Percentiles rank a stretch among this genome's conserved stretches.
These are phyloP conservation scores for Penicillium cosmopolitanum DNA, from an alignment of 495 filamentous ascomycete genomes.

Conservation along the genomic window DNA sequence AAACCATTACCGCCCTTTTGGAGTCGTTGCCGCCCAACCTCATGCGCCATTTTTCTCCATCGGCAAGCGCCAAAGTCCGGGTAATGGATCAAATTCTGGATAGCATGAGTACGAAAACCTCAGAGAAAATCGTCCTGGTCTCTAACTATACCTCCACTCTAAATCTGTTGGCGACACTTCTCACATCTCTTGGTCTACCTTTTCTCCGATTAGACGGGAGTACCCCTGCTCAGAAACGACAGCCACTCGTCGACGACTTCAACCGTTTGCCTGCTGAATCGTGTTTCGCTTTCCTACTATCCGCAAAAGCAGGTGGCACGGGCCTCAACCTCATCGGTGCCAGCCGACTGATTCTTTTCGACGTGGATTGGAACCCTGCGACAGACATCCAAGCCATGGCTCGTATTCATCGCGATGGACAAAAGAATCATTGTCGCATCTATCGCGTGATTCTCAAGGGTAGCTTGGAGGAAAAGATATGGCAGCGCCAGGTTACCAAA, in stretches of 20 bases:
- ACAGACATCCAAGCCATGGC: slow-evolving; percentile 88
- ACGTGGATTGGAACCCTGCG: slow-evolving; percentile 84
- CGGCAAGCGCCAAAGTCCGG: slow-evolving; percentile 70
- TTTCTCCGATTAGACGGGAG: slow-evolving; percentile 76
- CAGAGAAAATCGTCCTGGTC: slow-evolving; percentile 79
- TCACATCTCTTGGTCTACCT: slow-evolving; percentile 63
- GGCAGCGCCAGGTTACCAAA: slow-evolving; percentile 80
- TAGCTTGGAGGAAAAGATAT: slow-evolving; percentile 82
- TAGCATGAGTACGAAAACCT: slow-evolving; percentile 60
- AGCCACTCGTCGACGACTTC: slow-evolving; percentile 77
- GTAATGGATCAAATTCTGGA: slow-evolving; percentile 72
- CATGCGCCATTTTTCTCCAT: slow-evolving; percentile 58
- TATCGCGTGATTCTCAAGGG: slow-evolving; percentile 76
- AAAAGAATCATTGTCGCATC: slow-evolving; percentile 70
- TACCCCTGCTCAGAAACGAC: slow-evolving; percentile 69
- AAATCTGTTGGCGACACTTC: slow-evolving; percentile 66
- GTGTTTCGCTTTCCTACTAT: slow-evolving; percentile 77
- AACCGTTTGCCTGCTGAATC: slow-evolving; percentile 60
- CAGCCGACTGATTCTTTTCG: slow-evolving; percentile 75
- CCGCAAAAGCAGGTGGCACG: slow-evolving; percentile 75
- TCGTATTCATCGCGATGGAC: slow-evolving; percentile 78
- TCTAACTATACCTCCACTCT: slow-evolving; percentile 83
- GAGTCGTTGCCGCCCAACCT: slow-evolving; percentile 60
- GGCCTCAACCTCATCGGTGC: slow-evolving; percentile 82
- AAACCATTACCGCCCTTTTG: slow-evolving; percentile 54